Conservation (phyloP, 331 rosid genomes). For the Rosa hybrid region DNA sequence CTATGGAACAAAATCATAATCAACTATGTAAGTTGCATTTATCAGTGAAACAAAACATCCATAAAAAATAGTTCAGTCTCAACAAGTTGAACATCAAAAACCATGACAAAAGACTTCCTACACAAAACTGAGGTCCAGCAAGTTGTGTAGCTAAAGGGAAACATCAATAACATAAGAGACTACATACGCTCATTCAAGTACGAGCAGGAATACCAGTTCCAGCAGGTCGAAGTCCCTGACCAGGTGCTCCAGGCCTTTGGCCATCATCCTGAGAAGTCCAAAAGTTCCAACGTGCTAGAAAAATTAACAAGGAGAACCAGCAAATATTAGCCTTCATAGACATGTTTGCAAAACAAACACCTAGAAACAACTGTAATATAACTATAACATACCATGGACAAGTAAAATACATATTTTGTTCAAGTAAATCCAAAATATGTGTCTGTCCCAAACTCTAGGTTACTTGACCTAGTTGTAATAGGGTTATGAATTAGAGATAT, state of each 20-base stretch:
- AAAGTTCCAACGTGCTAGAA: neutral
- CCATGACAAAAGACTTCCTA: slow-evolving; percentile 12
- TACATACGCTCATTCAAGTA: slow-evolving; percentile 22
- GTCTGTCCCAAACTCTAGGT: no score
- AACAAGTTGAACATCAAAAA: neutral
- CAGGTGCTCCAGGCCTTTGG: slow-evolving; percentile 83
- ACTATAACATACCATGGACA: no score
- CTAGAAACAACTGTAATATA: no score
- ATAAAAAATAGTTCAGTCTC: neutral
- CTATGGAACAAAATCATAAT: neutral
- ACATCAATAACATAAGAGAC: neutral
- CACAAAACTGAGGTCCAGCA: slow-evolving; percentile 31
- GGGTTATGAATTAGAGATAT: no score
- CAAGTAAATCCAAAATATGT: no score
- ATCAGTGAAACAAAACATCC: slow-evolving; percentile 9
- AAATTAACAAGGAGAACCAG: neutral
- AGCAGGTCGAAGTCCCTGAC: slow-evolving; percentile 72
- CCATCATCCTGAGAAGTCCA: slow-evolving; percentile 55
- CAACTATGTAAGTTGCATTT: neutral
- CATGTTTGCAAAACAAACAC: neutral
- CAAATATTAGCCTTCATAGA: neutral
- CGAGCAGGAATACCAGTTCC: slow-evolving; percentile 58
- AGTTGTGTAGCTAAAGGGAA: slow-evolving; percentile 12
- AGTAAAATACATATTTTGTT: no score
- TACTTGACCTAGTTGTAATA: no score